A percentile compares a stretch with the other conserved stretches of the same genome.
Conservation (phyloP, 495 filamentous ascomycete genomes). For the Diplogelasinospora grovesii region DNA sequence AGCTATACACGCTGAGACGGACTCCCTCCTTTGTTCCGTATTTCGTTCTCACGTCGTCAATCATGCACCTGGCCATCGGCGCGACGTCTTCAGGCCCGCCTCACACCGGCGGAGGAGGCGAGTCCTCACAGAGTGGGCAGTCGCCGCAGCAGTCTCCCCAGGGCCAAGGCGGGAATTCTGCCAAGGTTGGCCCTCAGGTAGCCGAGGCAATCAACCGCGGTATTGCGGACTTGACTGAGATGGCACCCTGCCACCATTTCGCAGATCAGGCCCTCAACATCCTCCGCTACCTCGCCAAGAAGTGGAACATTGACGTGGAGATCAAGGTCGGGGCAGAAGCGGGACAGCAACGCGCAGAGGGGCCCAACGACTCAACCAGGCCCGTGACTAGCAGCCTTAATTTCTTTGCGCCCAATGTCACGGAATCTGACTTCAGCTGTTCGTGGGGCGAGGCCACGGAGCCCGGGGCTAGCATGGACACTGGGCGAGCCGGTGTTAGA, state of each 20-base stretch:
- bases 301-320: constrained; percentile 50
- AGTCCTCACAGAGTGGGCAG: constrained; percentile 15
- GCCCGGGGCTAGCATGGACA: constrained; percentile 5
- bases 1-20: constrained; percentile 51
- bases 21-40: constrained; percentile 54
- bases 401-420: constrained; percentile 44
- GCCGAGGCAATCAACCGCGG: constrained; percentile 35
- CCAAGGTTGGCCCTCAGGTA: constrained; percentile 24
- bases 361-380: constrained; percentile 17
- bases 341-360: not conserved
- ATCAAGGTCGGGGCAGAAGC: constrained; percentile 18
- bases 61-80: constrained; percentile 51
- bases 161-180: too few species aligned
- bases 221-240: constrained; percentile 48
- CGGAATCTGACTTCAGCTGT: constrained; percentile 34
- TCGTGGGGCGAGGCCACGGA: constrained; percentile 18
- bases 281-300: constrained; percentile 44
- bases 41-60: constrained; percentile 51
- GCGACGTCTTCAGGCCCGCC: constrained; percentile 19
- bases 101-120: not conserved
- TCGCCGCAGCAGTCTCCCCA: constrained; percentile 16
- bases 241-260: constrained; percentile 54
- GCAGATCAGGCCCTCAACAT: constrained; percentile 53
- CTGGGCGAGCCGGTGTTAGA: constrained; percentile 1
- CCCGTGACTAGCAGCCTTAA: constrained; percentile 41